Evolutionary conservation across 2,329 filamentous ascomycete genomes (phyloP), one percentile per base, ranked within the genome.

Genomic region (Talaromyces verruculosus): DNA sequence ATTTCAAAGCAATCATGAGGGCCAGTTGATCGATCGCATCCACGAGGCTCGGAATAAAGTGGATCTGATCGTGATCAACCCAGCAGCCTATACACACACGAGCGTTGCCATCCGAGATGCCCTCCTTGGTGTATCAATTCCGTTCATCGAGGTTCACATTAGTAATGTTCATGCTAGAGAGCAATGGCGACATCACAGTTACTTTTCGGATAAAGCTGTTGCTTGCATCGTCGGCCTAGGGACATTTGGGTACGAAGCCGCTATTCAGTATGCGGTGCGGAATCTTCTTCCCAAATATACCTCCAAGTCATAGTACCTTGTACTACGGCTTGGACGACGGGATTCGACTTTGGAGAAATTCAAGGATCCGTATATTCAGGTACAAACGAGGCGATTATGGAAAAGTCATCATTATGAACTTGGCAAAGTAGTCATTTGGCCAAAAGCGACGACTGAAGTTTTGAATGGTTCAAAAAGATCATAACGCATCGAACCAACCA

Each of bases 1-100:
- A 45, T 91, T 91, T 76, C 91, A 93, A 77, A 91, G 89, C 15
- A 94, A 93, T 79, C 88, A 91, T 74, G 91, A 94, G 77, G 91
- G 91, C 64, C 87, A 85, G 35, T 85, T 92, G 67, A 82, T 92
- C 41, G 89, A 92, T 78, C 85, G 88, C 67, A 89, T 94, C 69
- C 91, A 93, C 64, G 83, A 83, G 19, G 89, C 89, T 0, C 84
- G 87, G 1, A 80, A 80, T 30, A 80, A 81, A 1, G 79, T 87
- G 22, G 88, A 91, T 68, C 89, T 84, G 5, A 78, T 80, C 62
- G 73, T 93, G 72, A 92, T 93, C 80, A 93, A 93, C 78, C 87
- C 90, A 0, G 91, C 87, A 1, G 91, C 85, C 0, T 88, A 88
- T 71, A 93, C 91, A 0, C 91, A 94, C 76, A 92, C 90, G 0